Conservation (phyloP, 1,284 basidiomycete genomes). For the Puccinia triticina region DNA sequence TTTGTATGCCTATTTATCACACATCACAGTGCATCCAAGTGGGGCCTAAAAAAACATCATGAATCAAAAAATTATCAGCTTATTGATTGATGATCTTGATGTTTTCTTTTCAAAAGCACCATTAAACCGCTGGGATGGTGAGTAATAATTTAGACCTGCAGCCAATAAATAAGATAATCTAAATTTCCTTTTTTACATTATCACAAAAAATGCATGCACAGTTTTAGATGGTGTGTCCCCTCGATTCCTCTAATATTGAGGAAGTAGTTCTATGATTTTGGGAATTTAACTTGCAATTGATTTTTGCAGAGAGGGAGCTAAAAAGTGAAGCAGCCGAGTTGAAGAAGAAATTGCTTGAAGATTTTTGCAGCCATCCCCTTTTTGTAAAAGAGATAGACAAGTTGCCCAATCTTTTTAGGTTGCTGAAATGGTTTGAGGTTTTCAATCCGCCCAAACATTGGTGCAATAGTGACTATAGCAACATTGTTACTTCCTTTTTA, state of each 20-base stretch:
- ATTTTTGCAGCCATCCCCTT: constrained; percentile 28
- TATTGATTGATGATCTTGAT: neutral
- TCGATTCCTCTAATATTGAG: neutral
- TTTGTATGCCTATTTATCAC: no score
- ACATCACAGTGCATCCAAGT: no score
- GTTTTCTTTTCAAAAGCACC: neutral
- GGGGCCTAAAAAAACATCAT: no score
- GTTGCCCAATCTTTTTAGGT: neutral
- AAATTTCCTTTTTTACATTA: neutral
- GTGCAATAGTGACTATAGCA: neutral
- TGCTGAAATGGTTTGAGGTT: constrained; percentile 11
- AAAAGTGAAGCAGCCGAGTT: neutral
- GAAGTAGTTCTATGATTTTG: neutral
- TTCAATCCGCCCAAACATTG: constrained; percentile 13
- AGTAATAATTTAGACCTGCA: neutral
- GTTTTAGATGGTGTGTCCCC: constrained; percentile 32
- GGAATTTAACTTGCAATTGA: neutral
- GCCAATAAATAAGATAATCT: neutral
- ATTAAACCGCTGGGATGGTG: constrained; percentile 33
- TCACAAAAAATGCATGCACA: neutral
- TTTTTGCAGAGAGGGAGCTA: neutral
- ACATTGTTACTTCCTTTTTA: neutral
- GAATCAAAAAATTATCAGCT: no score
- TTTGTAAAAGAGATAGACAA: constrained; percentile 2
- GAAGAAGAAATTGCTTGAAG: constrained; percentile 41